These are phyloP conservation scores for Hamigera avellanea DNA, from an alignment of 495 filamentous ascomycete species.

Conservation along the genomic window DNA sequence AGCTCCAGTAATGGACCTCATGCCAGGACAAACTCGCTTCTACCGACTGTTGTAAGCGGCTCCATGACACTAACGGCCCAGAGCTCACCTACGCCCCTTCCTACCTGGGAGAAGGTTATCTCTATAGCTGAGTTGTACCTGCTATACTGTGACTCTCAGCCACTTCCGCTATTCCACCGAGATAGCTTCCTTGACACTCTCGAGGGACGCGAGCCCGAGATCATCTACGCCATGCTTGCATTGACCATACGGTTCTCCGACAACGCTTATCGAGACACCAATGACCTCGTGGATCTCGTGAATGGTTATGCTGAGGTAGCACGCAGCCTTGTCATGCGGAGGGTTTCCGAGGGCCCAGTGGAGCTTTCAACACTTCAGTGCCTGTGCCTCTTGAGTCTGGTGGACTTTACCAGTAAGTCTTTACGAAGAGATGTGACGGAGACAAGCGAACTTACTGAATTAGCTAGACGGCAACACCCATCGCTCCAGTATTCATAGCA, in stretches of 20 bases:
- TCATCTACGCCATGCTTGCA: conserved; percentile 30
- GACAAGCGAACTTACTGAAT: not conserved
- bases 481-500: conserved; percentile 35
- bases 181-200: conserved; percentile 25
- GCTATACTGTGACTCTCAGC: conserved; percentile 34
- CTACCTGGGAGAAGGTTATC: conserved; percentile 29
- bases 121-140: conserved; percentile 29
- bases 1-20: conserved; percentile 6
- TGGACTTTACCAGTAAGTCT: conserved; percentile 34
- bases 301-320: conserved; percentile 33
- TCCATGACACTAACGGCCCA: conserved; percentile 2
- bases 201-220: conserved; percentile 23
- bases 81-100: conserved; percentile 12
- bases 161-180: conserved; percentile 31
- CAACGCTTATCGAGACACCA: conserved; percentile 5
- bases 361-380: conserved; percentile 37
- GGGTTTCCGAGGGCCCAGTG: conserved; percentile 31
- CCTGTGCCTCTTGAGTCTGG: conserved; percentile 32
- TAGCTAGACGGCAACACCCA: conserved; percentile 33
- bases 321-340: conserved; percentile 27
- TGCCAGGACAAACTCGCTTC: not conserved
- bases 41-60: conserved; percentile 1
- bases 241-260: conserved; percentile 25
- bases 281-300: conserved; percentile 8
- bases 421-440: not conserved